These are phyloP conservation scores for Scalesia atractyloides DNA, from an alignment of 129 eudicot species.

Conservation along the genomic window DNA sequence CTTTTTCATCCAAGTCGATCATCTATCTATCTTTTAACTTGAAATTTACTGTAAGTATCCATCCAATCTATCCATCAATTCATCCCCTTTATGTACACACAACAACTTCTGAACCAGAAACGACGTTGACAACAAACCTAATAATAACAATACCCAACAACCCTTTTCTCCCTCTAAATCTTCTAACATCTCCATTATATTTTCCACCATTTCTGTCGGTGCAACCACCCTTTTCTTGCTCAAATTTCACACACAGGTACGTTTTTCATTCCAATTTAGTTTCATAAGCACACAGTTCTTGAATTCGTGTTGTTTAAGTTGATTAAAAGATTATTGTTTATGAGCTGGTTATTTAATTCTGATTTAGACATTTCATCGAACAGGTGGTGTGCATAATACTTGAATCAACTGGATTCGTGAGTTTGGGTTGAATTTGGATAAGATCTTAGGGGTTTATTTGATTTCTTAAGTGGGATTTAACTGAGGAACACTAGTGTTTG, in stretches of 20 bases:
- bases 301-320: neutral
- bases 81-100: constrained; percentile 30
- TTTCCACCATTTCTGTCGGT: constrained; percentile 18
- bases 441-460: constrained; percentile 1
- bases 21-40: constrained; percentile 7
- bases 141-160: constrained; percentile 16
- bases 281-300: neutral
- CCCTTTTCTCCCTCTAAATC: neutral
- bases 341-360: constrained; percentile 6
- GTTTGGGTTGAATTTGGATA: constrained; percentile 3
- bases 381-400: constrained; percentile 25
- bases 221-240: neutral
- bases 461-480: neutral
- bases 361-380: constrained; percentile 24
- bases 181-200: constrained; percentile 12
- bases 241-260: constrained; percentile 19
- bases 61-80: neutral
- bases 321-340: neutral
- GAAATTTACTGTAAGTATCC: constrained; percentile 27
- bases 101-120: constrained; percentile 19
- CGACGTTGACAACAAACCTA: constrained; percentile 36
- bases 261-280: constrained; percentile 5
- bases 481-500: constrained; percentile 22
- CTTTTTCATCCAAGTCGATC: neutral
- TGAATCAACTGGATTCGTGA: constrained; percentile 3